These are phyloP conservation scores for Combretum micranthum DNA, from an alignment of 345 rosid genomes.

Conservation along the genomic window DNA sequence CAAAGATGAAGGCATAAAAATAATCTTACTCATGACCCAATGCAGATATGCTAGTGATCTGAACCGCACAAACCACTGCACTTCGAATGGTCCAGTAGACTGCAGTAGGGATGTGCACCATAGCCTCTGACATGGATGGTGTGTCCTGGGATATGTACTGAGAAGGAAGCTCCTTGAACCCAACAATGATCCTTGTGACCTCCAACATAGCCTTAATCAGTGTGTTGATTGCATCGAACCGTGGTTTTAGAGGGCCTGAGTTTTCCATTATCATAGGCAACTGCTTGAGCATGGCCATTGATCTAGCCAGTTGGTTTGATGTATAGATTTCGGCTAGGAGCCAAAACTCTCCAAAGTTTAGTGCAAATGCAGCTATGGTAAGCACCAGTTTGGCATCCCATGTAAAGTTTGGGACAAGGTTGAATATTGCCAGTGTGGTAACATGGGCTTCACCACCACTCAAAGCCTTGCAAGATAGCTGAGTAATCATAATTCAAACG, in stretches of 20 bases:
- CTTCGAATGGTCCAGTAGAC: slow-evolving; percentile 82
- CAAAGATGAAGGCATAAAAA: not conserved
- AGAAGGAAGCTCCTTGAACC: slow-evolving; percentile 53
- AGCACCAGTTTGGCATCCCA: slow-evolving; percentile 86
- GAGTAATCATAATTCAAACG: slow-evolving; percentile 2
- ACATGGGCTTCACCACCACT: slow-evolving; percentile 55
- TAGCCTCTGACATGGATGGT: slow-evolving; percentile 29
- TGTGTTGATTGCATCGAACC: slow-evolving; percentile 39
- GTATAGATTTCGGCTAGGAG: slow-evolving; percentile 58
- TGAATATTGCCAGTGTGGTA: slow-evolving; percentile 46
- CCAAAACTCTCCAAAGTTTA: slow-evolving; percentile 80
- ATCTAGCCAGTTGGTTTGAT: slow-evolving; percentile 68
- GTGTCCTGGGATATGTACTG: slow-evolving; percentile 39
- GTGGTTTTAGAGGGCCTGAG: slow-evolving; percentile 35
- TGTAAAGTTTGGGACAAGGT: slow-evolving; percentile 38
- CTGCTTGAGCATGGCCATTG: slow-evolving; percentile 72
- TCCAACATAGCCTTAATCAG: slow-evolving; percentile 62
- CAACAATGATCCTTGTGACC: slow-evolving; percentile 45
- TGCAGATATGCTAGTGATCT: slow-evolving; percentile 47
- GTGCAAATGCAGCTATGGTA: slow-evolving; percentile 68
- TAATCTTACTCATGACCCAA: slow-evolving; percentile 50
- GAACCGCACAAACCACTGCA: slow-evolving; percentile 54
- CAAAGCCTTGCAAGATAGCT: slow-evolving; percentile 60
- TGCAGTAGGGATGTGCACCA: slow-evolving; percentile 49
- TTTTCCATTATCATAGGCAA: slow-evolving; percentile 51